Evolutionary conservation across 169 alveolate species (phyloP).

Genomic region (Perkinsus marinus): DNA sequence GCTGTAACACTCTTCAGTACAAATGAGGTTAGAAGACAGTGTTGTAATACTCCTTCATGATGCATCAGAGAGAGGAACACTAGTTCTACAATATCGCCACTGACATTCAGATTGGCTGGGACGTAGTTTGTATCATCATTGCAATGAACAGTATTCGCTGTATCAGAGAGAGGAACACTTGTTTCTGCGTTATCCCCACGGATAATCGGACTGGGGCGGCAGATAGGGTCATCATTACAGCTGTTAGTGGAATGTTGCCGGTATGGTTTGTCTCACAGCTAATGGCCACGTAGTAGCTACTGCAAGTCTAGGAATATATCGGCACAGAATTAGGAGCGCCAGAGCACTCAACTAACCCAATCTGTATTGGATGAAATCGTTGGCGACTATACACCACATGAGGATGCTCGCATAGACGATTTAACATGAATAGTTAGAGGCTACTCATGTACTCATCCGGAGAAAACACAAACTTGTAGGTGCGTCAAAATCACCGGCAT

Average conservation of each 20-base stretch:
- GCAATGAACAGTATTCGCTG: background rate
- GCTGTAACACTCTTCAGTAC: too few species aligned
- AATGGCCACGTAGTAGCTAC: background rate
- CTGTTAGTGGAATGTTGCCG: background rate
- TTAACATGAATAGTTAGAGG: background rate
- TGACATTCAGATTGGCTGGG: background rate
- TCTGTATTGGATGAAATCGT: background rate
- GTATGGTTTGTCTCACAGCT: background rate
- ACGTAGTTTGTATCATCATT: background rate
- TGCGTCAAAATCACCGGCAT: background rate
- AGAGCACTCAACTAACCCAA: background rate
- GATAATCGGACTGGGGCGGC: background rate
- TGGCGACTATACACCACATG: background rate
- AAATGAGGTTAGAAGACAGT: background rate
- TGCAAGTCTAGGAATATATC: background rate
- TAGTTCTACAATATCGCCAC: background rate
- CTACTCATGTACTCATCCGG: background rate
- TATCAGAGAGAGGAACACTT: background rate
- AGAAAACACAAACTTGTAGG: background rate
- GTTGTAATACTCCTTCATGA: background rate
- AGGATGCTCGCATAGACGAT: background rate
- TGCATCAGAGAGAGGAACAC: background rate
- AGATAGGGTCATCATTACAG: background rate
- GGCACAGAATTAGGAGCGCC: background rate
- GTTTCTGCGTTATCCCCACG: background rate